phyloP scores from a whole-genome alignment of 2,329 filamentous ascomycete species.

The Colletotrichum siamense region DNA sequence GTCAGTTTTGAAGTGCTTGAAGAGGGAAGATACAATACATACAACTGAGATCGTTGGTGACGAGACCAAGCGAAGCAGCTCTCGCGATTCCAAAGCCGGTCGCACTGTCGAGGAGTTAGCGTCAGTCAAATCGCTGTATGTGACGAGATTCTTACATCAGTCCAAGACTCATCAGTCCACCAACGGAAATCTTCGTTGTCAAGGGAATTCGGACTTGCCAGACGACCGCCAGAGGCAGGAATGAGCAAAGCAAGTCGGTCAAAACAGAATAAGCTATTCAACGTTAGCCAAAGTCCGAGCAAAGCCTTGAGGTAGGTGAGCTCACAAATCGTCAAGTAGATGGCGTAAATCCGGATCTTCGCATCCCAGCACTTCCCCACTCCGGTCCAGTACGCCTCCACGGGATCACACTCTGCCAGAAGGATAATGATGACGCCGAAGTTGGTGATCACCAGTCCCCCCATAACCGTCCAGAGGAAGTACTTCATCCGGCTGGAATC shows the following conservation, averaged over 20 bases:
- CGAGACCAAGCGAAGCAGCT: slow-evolving; percentile 27
- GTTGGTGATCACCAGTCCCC: slow-evolving; percentile 35
- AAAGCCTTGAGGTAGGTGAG: neutral
- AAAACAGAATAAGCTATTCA: slow-evolving; percentile 28
- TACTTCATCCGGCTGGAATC: slow-evolving; percentile 33
- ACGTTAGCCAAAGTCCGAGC: neutral
- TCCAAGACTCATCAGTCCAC: slow-evolving; percentile 38
- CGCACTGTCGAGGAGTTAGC: slow-evolving; percentile 18
- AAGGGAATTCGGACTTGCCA: slow-evolving; percentile 36
- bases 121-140: accelerated
- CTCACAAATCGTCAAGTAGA: slow-evolving; percentile 36
- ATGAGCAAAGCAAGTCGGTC: slow-evolving; percentile 29
- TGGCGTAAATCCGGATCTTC: slow-evolving; percentile 35
- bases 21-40: neutral
- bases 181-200: slow-evolving; percentile 34
- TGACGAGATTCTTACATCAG: slow-evolving; percentile 21
- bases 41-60: slow-evolving; percentile 30
- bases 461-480: slow-evolving; percentile 36
- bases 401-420: slow-evolving; percentile 35
- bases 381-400: slow-evolving; percentile 35
- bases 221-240: slow-evolving; percentile 35
- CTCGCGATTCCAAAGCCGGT: slow-evolving; percentile 30
- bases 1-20: neutral
- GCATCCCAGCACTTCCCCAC: slow-evolving; percentile 34
- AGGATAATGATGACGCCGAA: slow-evolving; percentile 35